phyloP scores from a whole-genome alignment of 225 moss, liverwort and hornwort genomes.

The Pseudoscleropodium purum region DNA sequence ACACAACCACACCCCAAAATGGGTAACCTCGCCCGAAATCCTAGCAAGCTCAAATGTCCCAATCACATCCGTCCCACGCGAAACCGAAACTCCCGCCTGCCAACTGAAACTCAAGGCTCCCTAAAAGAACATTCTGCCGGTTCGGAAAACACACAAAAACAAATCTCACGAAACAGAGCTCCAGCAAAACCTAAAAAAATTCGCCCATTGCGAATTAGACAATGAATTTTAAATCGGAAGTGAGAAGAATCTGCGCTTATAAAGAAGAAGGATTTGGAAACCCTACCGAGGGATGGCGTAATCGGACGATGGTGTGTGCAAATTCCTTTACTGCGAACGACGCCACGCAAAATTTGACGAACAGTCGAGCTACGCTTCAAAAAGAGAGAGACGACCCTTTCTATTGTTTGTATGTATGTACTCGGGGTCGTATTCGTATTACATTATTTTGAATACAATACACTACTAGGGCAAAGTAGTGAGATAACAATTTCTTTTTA shows the following conservation, averaged over 20 bases:
- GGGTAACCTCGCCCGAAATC: background rate
- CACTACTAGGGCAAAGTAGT: background rate
- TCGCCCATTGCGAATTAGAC: background rate
- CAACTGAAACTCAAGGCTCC: background rate
- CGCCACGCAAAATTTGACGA: background rate
- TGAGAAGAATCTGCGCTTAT: background rate
- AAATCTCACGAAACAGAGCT: background rate
- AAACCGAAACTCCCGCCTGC: background rate
- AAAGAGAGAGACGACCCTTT: conserved; percentile 1
- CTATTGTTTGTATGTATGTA: background rate
- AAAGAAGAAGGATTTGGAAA: background rate
- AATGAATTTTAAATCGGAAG: background rate
- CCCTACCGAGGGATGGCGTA: background rate
- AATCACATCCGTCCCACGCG: background rate
- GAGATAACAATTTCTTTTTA: background rate
- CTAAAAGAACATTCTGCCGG: background rate
- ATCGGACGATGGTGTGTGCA: background rate
- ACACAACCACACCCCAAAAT: background rate
- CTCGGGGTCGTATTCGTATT: background rate
- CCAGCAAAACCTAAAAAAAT: background rate
- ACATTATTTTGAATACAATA: background rate
- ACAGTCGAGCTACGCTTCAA: conserved; percentile 6
- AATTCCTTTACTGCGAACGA: conserved; percentile 1
- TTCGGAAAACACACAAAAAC: background rate
- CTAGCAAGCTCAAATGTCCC: background rate